A percentile compares a stretch with the other conserved stretches of the same genome.
These are phyloP conservation scores for Fusarium sp. DNA, from an alignment of 2,329 filamentous ascomycete species.

Conservation along the genomic window DNA sequence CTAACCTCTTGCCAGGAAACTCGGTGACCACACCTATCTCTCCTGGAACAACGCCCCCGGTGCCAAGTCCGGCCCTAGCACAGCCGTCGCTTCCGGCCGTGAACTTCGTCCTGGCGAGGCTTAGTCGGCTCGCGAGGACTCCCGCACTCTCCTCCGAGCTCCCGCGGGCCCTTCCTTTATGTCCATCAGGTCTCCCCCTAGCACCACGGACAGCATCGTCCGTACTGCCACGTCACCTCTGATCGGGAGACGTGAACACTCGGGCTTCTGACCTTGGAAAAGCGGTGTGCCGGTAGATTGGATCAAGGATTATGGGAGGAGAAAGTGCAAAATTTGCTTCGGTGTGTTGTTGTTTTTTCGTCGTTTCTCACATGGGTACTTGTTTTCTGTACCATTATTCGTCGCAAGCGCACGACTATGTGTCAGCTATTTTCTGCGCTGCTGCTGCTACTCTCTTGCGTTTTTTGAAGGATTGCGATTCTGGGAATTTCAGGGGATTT, in stretches of 20 bases:
- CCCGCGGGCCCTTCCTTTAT: conserved; percentile 21
- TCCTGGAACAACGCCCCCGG: conserved; percentile 83
- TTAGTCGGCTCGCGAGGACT: conserved; percentile 51
- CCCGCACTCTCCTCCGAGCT: conserved; percentile 35
- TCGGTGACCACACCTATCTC: conserved; percentile 97
- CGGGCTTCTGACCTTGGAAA: conserved; percentile 7
- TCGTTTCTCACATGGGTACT: conserved; percentile 16
- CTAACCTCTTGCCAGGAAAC: conserved; percentile 73
- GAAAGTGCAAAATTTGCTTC: conserved; percentile 22
- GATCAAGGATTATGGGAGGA: background rate
- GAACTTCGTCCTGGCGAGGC: conserved; percentile 62
- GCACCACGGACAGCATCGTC: conserved; percentile 1
- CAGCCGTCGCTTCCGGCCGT: conserved; percentile 67
- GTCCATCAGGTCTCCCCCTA: conserved; percentile 19
- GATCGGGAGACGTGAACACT: conserved; percentile 1
- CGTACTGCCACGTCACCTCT: background rate
- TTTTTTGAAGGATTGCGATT: conserved; percentile 18
- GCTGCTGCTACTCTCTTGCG: conserved; percentile 10
- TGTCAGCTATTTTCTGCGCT: conserved; percentile 7
- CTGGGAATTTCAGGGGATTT: conserved; percentile 9
- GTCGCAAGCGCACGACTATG: conserved; percentile 12
- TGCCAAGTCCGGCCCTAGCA: conserved; percentile 56
- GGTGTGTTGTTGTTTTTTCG: conserved; percentile 15
- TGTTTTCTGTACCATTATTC: conserved; percentile 37
- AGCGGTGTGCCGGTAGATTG: background rate